Base-by-base conservation (phyloP, 2,329 filamentous ascomycete species). In the Fusarium sarcochroum region DNA sequence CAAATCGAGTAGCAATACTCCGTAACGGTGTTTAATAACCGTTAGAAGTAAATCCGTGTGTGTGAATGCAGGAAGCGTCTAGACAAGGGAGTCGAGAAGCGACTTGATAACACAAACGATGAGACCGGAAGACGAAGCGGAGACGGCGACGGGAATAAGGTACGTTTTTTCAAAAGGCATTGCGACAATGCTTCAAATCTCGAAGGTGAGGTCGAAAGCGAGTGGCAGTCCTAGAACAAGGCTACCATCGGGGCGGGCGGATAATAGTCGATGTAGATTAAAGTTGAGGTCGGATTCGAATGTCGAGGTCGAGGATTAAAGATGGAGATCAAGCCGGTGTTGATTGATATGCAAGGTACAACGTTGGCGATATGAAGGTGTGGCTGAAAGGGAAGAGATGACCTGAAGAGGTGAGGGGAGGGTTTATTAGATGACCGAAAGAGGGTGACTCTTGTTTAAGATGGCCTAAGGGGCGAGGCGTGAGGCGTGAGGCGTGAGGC, bases 91-190 rank as follows among this genome's bases (percentile, higher is more conserved):
- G 78, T 76, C 76, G 76, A 75, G 75, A 79, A 67, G 63, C 68
- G 79, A 80, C 78, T 80, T 80, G 77, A 82, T 83, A 84, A 83
- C 83, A 86, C 83, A 78, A 82, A 83, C 78, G 83, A 87, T 83
- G 77, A 82, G 79, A 86, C 86, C 85, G 86, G 86, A 83, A 77
- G 85, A 87, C 86, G 81, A 83, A 81, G 83, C 85, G 80, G 82
- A 85, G 86, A 86, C 82, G 85, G 84, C 87, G 87, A 90, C 88
- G 89, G 87, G 85, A 82, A 80, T 82, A 77, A 77, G 72, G 74
- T 74, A 74, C 74, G 77, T 78, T 80, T 79, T 81, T 83, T 80
- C 84, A 87, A 88, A 76, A 85, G 82, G 83, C 88, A 90, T 90
- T 75, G 82, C 88, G 78, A 73, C 69, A 79, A 76, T 76, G 75